phyloP scores from a whole-genome alignment of 2,329 filamentous ascomycete species.

The Aspergillus quadrilineatus region DNA sequence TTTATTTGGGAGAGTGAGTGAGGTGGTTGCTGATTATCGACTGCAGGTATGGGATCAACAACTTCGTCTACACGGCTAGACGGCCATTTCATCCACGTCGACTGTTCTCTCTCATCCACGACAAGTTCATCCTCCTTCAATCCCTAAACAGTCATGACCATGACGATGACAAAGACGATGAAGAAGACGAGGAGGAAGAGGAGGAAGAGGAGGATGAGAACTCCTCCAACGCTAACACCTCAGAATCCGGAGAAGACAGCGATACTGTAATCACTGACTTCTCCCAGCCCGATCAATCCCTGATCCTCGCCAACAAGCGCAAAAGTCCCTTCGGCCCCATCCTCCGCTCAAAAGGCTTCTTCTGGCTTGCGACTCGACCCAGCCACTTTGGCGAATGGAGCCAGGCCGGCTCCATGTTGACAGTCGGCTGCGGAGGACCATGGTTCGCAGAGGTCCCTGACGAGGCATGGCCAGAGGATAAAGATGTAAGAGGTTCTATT shows the following conservation, averaged over 20 bases:
- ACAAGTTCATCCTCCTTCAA: constrained; percentile 48
- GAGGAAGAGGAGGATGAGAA: constrained; percentile 25
- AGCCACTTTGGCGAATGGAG: constrained; percentile 47
- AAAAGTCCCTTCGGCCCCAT: constrained; percentile 39
- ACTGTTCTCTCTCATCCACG: constrained; percentile 43
- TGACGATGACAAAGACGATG: constrained; percentile 26
- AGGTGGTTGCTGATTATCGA: neutral
- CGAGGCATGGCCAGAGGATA: constrained; percentile 53
- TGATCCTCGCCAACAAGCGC: constrained; percentile 42
- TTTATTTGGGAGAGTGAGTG: neutral
- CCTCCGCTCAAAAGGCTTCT: constrained; percentile 47
- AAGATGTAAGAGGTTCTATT: constrained; percentile 50
- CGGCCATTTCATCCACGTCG: constrained; percentile 50
- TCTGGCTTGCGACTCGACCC: constrained; percentile 46
- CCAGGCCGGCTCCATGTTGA: constrained; percentile 48
- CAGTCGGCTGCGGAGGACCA: constrained; percentile 41
- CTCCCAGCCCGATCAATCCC: constrained; percentile 32
- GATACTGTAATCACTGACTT: constrained; percentile 30
- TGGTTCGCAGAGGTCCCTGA: constrained; percentile 61
- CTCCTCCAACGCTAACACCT: constrained; percentile 25
- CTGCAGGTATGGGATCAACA: constrained; percentile 63
- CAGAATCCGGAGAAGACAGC: constrained; percentile 20
- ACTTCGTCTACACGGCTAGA: constrained; percentile 65
- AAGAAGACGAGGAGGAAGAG: constrained; percentile 25
- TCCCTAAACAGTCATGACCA: constrained; percentile 17